Evolutionary conservation across 2,329 filamentous ascomycete species (phyloP), one percentile per base, ranked within the genome.

Genomic region (Sphaerulina populicola): DNA sequence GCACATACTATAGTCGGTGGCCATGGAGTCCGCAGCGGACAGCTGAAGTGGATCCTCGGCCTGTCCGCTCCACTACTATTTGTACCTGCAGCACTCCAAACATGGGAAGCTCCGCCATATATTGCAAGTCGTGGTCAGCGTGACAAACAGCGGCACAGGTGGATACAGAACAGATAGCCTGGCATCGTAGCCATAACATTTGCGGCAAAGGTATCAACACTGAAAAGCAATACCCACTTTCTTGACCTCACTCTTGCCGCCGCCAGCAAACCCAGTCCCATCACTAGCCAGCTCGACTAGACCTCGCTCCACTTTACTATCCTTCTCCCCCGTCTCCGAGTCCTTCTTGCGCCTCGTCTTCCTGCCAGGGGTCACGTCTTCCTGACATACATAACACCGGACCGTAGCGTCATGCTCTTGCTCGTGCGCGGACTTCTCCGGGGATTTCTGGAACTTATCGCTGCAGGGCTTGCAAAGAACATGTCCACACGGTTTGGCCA

Each of bases 221-320:
- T 94, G 87, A 68, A 95, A 95, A 0, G 83, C 84, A 14, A 94
- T 81, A 0, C 86, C 85, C 3, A 78, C 72, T 67, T 83, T 93
- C 69, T 86, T 85, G 12, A 94, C 88, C 61, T 86, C 79, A 64
- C 85, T 94, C 46, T 80, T 79, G 2, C 93, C 91, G n/a, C 85
- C 83, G 4, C 88, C 86, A 4, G 91, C 90, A 69, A 95, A 97
- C 0, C 91, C 91, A 0, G 91, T 97, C 0, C 91, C 91, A 61
- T 96, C 91, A 33, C 84, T 87, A 59, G 80, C 82, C 44, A 97
- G 78, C 63, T 86, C 81, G 2, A 96, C 83, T 31, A 96, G 65
- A 0, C 90, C 90, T 0, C 83, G 80, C 53, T 76, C 80, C 33
- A 85, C 76, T 47, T 73, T 79, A 36, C 49, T 55, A 33, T 81